Conservation (phyloP, 2,329 filamentous ascomycete species). For the Pseudogymnoascus sp. region DNA sequence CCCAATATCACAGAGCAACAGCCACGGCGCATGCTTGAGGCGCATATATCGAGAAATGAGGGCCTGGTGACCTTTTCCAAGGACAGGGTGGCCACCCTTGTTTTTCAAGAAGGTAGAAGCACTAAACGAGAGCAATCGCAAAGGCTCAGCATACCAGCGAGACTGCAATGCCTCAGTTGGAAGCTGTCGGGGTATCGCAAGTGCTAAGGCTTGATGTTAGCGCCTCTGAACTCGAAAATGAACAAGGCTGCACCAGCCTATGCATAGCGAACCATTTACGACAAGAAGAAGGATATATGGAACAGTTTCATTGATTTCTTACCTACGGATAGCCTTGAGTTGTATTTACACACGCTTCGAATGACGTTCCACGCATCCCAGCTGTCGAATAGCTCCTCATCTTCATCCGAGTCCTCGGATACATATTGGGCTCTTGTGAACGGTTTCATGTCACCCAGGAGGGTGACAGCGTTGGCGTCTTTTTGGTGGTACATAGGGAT, state of each 20-base stretch:
- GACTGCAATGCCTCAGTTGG: slow-evolving; percentile 55
- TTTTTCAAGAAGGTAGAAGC: slow-evolving; percentile 52
- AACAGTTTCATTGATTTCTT: slow-evolving; percentile 38
- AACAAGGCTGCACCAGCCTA: not conserved
- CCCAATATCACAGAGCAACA: slow-evolving; percentile 56
- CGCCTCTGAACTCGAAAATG: not conserved
- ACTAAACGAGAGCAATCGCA: slow-evolving; percentile 53
- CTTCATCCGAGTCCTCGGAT: slow-evolving; percentile 29
- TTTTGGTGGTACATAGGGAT: slow-evolving; percentile 76
- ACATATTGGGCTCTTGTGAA: slow-evolving; percentile 25
- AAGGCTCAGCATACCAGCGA: slow-evolving; percentile 62
- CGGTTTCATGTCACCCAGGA: slow-evolving; percentile 26
- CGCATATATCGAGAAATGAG: slow-evolving; percentile 58
- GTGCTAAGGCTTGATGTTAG: slow-evolving; percentile 21
- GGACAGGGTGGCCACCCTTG: slow-evolving; percentile 52
- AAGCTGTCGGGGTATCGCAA: slow-evolving; percentile 51
- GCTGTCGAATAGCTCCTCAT: slow-evolving; percentile 57
- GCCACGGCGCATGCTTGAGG: slow-evolving; percentile 54
- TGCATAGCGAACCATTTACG: not conserved
- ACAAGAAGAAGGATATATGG: slow-evolving; percentile 12
- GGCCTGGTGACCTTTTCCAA: slow-evolving; percentile 54
- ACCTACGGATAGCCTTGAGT: slow-evolving; percentile 74
- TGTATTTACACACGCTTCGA: slow-evolving; percentile 78
- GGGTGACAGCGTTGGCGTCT: slow-evolving; percentile 37
- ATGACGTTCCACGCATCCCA: slow-evolving; percentile 96